phyloP scores from a whole-genome alignment of 352 stramenopile genomes.

The Blastocystis sp. region DNA sequence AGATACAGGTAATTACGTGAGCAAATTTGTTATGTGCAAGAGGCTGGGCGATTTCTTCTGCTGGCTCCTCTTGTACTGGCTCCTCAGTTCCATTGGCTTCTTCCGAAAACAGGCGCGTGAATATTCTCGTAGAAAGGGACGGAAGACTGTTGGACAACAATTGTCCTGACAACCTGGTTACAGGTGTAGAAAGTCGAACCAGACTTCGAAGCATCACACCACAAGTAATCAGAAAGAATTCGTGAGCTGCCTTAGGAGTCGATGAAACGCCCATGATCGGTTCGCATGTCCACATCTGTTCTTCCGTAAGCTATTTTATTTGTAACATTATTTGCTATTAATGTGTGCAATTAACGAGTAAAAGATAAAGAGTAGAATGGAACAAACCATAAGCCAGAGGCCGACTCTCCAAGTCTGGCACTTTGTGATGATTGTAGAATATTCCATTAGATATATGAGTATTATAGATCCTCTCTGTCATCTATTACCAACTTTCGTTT shows the following conservation, averaged over 20 bases:
- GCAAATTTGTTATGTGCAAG: constrained; percentile 53
- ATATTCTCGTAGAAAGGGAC: background rate
- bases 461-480: constrained; percentile 13
- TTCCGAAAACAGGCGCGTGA: background rate
- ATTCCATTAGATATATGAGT: background rate
- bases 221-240: background rate
- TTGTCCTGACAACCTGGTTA: background rate
- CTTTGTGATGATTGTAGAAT: constrained; percentile 31
- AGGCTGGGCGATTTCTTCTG: background rate
- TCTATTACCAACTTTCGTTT: constrained; percentile 47
- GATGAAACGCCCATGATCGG: background rate
- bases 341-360: background rate
- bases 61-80: background rate
- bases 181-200: background rate
- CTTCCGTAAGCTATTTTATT: no score
- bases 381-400: background rate
- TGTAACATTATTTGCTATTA: background rate
- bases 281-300: background rate
- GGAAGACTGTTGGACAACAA: background rate
- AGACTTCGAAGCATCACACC: constrained; percentile 22
- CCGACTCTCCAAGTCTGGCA: constrained; percentile 23
- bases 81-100: background rate
- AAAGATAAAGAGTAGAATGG: constrained; percentile 24
- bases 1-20: background rate
- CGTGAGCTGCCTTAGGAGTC: background rate